phyloP scores from a whole-genome alignment of 805 yeast genomes.

The Metschnikowia arizonensis region DNA sequence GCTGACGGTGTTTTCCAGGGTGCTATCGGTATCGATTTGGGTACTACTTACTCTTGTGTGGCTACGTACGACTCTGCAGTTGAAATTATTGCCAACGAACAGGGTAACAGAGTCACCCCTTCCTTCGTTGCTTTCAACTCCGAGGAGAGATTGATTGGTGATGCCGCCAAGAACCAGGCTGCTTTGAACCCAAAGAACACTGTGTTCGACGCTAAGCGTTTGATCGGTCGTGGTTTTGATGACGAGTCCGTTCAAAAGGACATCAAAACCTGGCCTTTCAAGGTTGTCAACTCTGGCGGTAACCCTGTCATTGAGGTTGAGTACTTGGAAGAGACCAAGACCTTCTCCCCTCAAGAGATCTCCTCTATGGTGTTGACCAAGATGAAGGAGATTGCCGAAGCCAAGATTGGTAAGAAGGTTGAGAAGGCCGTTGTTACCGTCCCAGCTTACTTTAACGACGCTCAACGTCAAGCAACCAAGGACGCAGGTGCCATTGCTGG shows the following conservation, averaged over 20 bases:
- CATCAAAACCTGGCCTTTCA: conserved; percentile 47
- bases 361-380: conserved; percentile 48
- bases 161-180: conserved; percentile 49
- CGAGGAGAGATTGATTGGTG: conserved; percentile 51
- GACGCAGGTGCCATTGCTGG: conserved; percentile 52
- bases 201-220: conserved; percentile 49
- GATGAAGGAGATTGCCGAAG: conserved; percentile 76
- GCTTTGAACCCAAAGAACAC: conserved; percentile 49
- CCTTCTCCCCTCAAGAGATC: conserved; percentile 47
- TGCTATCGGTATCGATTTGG: conserved; percentile 51
- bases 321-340: conserved; percentile 45
- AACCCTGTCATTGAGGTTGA: conserved; percentile 46
- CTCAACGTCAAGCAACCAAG: conserved; percentile 50
- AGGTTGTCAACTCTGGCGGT: conserved; percentile 42
- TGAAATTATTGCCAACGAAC: conserved; percentile 49
- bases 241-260: conserved; percentile 60
- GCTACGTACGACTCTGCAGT: conserved; percentile 48
- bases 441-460: conserved; percentile 49
- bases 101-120: conserved; percentile 51
- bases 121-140: conserved; percentile 47
- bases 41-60: conserved; percentile 50
- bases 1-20: conserved; percentile 32
- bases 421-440: conserved; percentile 48
- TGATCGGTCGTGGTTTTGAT: conserved; percentile 57
- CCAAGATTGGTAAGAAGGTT: conserved; percentile 77